These are phyloP conservation scores for Flaveria robusta DNA, from an alignment of 129 eudicot species.

Conservation along the genomic window DNA sequence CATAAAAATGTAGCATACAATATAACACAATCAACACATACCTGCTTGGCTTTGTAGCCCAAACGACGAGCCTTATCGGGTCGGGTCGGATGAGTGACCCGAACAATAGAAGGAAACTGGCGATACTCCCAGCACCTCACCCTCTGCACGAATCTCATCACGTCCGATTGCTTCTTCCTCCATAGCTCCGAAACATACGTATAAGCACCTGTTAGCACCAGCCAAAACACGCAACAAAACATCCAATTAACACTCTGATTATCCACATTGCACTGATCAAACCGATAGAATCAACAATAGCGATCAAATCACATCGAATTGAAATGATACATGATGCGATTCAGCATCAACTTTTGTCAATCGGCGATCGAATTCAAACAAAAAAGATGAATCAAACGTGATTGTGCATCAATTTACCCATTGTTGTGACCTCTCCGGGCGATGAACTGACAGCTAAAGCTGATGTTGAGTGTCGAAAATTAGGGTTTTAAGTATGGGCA, in stretches of 20 bases:
- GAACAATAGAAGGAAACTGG: too few species aligned
- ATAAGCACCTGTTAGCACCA: constrained; percentile 3
- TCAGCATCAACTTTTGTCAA: not conserved
- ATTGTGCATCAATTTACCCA: constrained; percentile 12
- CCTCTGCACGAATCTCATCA: too few species aligned
- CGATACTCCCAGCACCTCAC: too few species aligned
- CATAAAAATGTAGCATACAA: not conserved
- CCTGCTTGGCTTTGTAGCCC: not conserved
- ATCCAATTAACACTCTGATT: not conserved
- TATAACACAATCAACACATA: not conserved
- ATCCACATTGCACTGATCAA: not conserved
- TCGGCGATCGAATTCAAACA: not conserved
- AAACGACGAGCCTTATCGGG: too few species aligned
- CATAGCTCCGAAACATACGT: constrained; percentile 13
- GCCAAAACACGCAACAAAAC: not conserved
- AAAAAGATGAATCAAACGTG: not conserved
- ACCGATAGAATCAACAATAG: not conserved
- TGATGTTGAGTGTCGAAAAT: constrained; percentile 6
- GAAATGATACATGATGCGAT: not conserved
- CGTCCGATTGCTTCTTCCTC: not conserved
- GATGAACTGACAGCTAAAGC: constrained; percentile 15
- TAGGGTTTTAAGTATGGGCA: constrained; percentile 25
- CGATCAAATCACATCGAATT: not conserved
- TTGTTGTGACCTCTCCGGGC: constrained; percentile 21
- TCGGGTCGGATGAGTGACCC: too few species aligned